Conservation (phyloP, 2,329 filamentous ascomycete genomes). For the Phialocephala sp. region DNA sequence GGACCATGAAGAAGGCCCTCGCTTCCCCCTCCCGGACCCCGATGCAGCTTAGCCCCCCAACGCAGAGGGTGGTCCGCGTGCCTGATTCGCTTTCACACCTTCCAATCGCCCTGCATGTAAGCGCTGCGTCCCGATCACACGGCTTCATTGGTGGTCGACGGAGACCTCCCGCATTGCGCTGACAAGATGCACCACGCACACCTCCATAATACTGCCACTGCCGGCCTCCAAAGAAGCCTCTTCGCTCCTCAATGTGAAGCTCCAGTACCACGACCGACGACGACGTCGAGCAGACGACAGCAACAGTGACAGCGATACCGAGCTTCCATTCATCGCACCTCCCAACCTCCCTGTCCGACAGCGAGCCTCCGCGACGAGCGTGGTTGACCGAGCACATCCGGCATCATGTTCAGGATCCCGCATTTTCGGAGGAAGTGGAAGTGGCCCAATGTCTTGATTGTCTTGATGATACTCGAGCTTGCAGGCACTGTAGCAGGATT, state of each 20-base stretch:
- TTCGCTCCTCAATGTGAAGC: slow-evolving; percentile 19
- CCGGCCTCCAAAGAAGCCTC: slow-evolving; percentile 27
- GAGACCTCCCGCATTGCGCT: slow-evolving; percentile 18
- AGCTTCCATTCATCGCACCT: background rate
- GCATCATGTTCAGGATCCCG: slow-evolving; percentile 24
- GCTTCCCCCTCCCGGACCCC: background rate
- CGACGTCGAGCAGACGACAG: slow-evolving; percentile 15
- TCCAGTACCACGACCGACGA: slow-evolving; percentile 15
- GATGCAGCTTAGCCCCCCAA: slow-evolving; percentile 10
- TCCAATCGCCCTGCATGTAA: slow-evolving; percentile 28
- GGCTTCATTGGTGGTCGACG: slow-evolving; percentile 24
- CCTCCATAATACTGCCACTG: slow-evolving; percentile 27
- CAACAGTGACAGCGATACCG: slow-evolving; percentile 3
- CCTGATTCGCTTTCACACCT: slow-evolving; percentile 18
- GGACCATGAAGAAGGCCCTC: background rate
- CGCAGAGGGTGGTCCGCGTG: background rate
- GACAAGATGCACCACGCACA: slow-evolving; percentile 14
- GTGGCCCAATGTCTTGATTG: slow-evolving; percentile 51
- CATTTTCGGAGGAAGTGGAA: slow-evolving; percentile 50
- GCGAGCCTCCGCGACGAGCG: background rate
- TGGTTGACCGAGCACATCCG: background rate
- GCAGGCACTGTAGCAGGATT: slow-evolving; percentile 67
- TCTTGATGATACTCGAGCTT: slow-evolving; percentile 70
- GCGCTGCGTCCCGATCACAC: slow-evolving; percentile 26
- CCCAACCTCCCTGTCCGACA: background rate